These are phyloP conservation scores for Dendrobium huoshanense DNA, from an alignment of 106 monocot species.

Conservation along the genomic window DNA sequence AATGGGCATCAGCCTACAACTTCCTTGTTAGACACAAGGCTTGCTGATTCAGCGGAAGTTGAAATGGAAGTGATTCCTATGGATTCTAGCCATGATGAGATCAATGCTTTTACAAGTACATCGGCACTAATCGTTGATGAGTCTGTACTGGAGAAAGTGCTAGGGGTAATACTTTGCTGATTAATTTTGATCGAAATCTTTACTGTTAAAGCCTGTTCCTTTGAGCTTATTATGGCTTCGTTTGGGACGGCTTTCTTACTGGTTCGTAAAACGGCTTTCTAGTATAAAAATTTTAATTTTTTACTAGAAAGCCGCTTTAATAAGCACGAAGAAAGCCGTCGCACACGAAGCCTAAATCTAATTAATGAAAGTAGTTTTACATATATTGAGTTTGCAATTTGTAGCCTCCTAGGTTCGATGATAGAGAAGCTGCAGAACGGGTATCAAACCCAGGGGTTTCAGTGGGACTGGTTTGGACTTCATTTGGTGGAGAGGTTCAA, in stretches of 20 bases:
- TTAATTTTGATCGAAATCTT: not conserved
- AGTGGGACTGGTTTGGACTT: constrained; percentile 97
- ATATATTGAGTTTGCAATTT: not conserved
- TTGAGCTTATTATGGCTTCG: not conserved
- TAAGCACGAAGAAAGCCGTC: too few relatives aligned
- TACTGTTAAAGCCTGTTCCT: not conserved
- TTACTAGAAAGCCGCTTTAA: too few relatives aligned
- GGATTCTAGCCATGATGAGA: constrained; percentile 54
- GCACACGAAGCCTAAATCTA: not conserved
- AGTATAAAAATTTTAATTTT: too few relatives aligned
- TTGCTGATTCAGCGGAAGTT: constrained; percentile 77
- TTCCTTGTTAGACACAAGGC: constrained; percentile 59
- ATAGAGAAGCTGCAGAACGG: constrained; percentile 74
- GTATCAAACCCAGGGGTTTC: constrained; percentile 72
- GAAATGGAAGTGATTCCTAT: constrained; percentile 98
- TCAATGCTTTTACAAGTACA: constrained; percentile 41
- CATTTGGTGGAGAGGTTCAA: constrained; percentile 94
- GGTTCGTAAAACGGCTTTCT: too few relatives aligned
- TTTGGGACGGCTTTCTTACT: too few relatives aligned
- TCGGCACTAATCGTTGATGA: constrained; percentile 69
- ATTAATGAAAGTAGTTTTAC: not conserved
- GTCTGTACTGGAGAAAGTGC: constrained; percentile 87
- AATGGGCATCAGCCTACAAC: constrained; percentile 55
- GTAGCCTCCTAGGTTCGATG: constrained; percentile 94
- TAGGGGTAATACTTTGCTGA: constrained; percentile 55